Percentiles rank a stretch among this genome's conserved stretches.
These are phyloP conservation scores for Nigrograna mackinnonii DNA, from an alignment of 2,329 filamentous ascomycete genomes.

Conservation along the genomic window DNA sequence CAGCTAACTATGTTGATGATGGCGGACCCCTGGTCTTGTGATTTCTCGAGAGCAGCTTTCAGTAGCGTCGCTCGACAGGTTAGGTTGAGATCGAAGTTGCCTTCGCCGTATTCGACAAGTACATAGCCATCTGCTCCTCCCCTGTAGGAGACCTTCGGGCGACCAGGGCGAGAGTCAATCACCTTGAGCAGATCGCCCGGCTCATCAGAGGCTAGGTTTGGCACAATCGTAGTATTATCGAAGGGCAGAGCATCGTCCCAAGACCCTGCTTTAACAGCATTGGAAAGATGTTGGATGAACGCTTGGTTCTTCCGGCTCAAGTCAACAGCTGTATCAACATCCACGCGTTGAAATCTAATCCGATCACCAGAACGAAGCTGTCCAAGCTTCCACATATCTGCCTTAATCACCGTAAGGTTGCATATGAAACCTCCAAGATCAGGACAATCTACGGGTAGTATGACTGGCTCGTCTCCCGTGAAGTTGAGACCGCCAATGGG, in stretches of 20 bases:
- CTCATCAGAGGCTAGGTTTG: slow-evolving; percentile 19
- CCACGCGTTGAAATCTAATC: slow-evolving; percentile 54
- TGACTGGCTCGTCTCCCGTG: slow-evolving; percentile 64
- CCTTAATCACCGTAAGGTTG: slow-evolving; percentile 59
- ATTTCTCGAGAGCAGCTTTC: slow-evolving; percentile 51
- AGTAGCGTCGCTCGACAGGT: slow-evolving; percentile 59
- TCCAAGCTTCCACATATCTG: slow-evolving; percentile 64
- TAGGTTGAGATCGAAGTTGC: slow-evolving; percentile 59
- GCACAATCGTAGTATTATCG: slow-evolving; percentile 22
- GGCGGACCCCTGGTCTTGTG: slow-evolving; percentile 40
- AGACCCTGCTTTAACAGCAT: slow-evolving; percentile 33
- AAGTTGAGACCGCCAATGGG: slow-evolving; percentile 62
- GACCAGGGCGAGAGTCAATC: background rate
- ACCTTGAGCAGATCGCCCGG: slow-evolving; percentile 28
- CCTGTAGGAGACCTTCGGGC: background rate
- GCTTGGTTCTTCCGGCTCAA: slow-evolving; percentile 47
- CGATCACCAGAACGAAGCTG: slow-evolving; percentile 64
- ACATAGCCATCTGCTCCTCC: slow-evolving; percentile 51
- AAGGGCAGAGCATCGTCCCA: too few relatives aligned
- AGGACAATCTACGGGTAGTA: slow-evolving; percentile 63
- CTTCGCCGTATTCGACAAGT: slow-evolving; percentile 60
- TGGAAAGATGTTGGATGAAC: slow-evolving; percentile 50
- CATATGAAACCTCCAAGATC: slow-evolving; percentile 65
- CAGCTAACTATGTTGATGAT: slow-evolving; percentile 59
- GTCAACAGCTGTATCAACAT: slow-evolving; percentile 56